Base-by-base conservation (phyloP, 2,329 filamentous ascomycete species). In the Chaetomium sp. region DNA sequence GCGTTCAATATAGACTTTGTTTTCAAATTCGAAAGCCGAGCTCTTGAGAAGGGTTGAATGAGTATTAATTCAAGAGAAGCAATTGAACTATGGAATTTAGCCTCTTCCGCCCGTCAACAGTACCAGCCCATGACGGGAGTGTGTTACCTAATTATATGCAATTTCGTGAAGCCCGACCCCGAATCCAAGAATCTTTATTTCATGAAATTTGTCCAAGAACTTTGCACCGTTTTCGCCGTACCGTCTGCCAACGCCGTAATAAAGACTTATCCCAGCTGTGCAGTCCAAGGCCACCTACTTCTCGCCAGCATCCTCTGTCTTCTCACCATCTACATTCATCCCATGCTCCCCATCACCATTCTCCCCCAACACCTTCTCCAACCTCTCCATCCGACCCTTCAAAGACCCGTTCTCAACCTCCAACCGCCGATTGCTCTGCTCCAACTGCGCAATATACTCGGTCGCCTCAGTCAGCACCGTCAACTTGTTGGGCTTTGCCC, bases 321-420 rank as follows among this genome's bases (percentile, higher is more conserved):
- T 4, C 6, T 14, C 11, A 6, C 6, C 40, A 11, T 12, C 8
- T 11, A 19, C n/a, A 12, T 4, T 9, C 44, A 41, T 33, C 52
- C 12, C 14, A 37, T 12, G 52, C 50, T 5, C 56, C 62, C 9
- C 61, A 27, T 27, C 19, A 27, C 19, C 19, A 27, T 27, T 52
- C 11, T 65, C 63, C 66, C 68, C 66, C 42, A 69, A 56, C 50
- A 70, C 35, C 64, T 67, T 64, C 62, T 71, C 68, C 37, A 68
- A 63, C 10, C 64, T 65, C 53, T 67, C 66, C 42, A 70, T 66
- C 35, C 67, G 62, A 27, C 61, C 62, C 58, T 76, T 72, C 19
- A 80, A 65, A 45, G 73, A 69, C n/a, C 70, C 67, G 60, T 76
- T 75, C 57, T 78, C 76, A 59, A 70, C 71, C 34, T 75, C 69